Evolutionary conservation across 208 protist genomes (phyloP).

Genomic region (Entamoeba invadens): DNA sequence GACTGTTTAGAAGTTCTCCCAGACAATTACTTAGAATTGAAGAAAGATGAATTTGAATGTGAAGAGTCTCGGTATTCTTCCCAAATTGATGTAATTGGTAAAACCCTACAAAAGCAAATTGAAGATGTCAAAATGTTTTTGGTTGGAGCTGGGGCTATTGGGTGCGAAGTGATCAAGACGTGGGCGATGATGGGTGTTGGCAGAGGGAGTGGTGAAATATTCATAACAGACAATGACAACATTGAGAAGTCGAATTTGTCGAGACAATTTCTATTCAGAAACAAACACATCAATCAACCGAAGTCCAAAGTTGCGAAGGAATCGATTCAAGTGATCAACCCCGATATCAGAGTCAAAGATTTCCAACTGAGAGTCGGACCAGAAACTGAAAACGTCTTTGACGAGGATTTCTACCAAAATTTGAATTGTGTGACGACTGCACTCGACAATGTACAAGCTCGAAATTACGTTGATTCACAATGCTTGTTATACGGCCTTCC

Average conservation of each 20-base stretch:
- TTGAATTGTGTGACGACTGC: conserved; percentile 85
- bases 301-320: conserved; percentile 75
- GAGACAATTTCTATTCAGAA: conserved; percentile 94
- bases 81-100: conserved; percentile 78
- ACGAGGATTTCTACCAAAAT: conserved; percentile 73
- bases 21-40: neutral
- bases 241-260: conserved; percentile 98
- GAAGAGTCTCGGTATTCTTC: conserved; percentile 64
- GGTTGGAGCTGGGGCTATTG: conserved; percentile 86
- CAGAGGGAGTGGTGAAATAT: conserved; percentile 47
- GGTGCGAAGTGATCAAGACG: conserved; percentile 92
- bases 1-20: conserved; percentile 38
- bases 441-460: conserved; percentile 80
- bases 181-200: conserved; percentile 85
- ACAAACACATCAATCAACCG: conserved; percentile 68
- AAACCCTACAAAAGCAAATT: conserved; percentile 39
- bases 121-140: conserved; percentile 51
- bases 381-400: conserved; percentile 79
- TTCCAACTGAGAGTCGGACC: conserved; percentile 52
- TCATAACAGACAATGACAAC: conserved; percentile 94
- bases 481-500: conserved; percentile 80
- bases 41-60: neutral
- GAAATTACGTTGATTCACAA: conserved; percentile 73
- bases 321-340: conserved; percentile 75
- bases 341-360: conserved; percentile 49